Evolutionary conservation across 768 basidiomycete species (phyloP).

Genomic region (Leccinum sublutescens): DNA sequence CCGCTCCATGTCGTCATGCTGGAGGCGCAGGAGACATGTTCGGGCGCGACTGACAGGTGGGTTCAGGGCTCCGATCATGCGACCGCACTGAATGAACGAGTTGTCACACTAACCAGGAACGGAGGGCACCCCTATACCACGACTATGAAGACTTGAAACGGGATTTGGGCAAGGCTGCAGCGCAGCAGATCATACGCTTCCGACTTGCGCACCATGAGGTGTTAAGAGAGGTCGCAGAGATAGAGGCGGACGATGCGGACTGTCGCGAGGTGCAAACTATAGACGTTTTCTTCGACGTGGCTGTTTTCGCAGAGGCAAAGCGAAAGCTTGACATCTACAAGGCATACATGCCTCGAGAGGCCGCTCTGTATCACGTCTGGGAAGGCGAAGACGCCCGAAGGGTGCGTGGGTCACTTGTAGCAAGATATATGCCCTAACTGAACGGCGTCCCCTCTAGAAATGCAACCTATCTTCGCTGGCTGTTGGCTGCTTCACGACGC

Average conservation of each 20-base stretch:
- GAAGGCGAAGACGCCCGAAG: conserved; percentile 34
- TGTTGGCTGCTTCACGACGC: conserved; percentile 50
- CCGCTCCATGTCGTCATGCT: conserved; percentile 47
- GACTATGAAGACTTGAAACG: conserved; percentile 42
- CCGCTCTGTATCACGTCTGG: conserved; percentile 26
- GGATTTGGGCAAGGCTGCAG: conserved; percentile 37
- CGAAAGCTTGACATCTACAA: conserved; percentile 43
- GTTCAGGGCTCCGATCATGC: conserved; percentile 10
- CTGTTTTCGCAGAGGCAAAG: conserved; percentile 39
- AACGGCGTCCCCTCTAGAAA: conserved; percentile 35
- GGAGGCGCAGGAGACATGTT: conserved; percentile 59
- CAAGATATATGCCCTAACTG: not conserved
- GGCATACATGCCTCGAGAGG: conserved; percentile 51
- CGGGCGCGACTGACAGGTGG: conserved; percentile 52
- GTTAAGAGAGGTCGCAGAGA: conserved; percentile 30
- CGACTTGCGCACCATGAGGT: conserved; percentile 38
- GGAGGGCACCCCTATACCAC: conserved; percentile 48
- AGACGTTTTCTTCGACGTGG: conserved; percentile 35
- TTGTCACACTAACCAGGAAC: conserved; percentile 33
- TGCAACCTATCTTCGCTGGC: conserved; percentile 46
- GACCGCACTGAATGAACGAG: not conserved
- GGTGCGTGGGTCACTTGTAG: conserved; percentile 26
- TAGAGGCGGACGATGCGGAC: conserved; percentile 27
- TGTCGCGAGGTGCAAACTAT: conserved; percentile 34
- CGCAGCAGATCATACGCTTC: conserved; percentile 41